Evolutionary conservation across 164 flowering plant genomes (phyloP).

Genomic region (Paratinospora sagittata): DNA sequence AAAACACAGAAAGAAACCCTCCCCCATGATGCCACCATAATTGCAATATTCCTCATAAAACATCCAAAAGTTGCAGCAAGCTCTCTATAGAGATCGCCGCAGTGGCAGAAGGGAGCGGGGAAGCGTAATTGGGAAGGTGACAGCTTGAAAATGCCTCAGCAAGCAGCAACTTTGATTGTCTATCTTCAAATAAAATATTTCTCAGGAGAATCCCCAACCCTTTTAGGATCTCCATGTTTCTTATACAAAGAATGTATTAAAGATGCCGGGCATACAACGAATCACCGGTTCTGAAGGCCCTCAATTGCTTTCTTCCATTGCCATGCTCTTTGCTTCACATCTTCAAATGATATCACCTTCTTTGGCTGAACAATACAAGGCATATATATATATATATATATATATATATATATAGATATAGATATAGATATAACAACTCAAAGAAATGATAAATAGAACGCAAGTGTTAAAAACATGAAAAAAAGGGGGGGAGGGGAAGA

Average conservation of each 20-base stretch:
- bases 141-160: neutral
- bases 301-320: conserved; percentile 98
- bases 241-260: conserved; percentile 11
- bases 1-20: neutral
- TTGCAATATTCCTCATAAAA: neutral
- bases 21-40: neutral
- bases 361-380: conserved; percentile 60
- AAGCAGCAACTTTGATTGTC: conserved; percentile 2
- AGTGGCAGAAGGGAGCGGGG: neutral
- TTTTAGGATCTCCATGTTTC: conserved; percentile 1
- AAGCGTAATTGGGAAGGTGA: neutral
- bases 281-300: conserved; percentile 74
- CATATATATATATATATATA: too few relatives aligned
- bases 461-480: too few relatives aligned
- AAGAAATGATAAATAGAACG: neutral
- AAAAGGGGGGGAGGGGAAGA: too few relatives aligned
- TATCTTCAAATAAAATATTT: conserved; percentile 7
- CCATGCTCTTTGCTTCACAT: conserved; percentile 83
- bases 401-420: too few relatives aligned
- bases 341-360: conserved; percentile 83
- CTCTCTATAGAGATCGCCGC: neutral
- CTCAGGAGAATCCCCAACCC: conserved; percentile 1
- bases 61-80: neutral
- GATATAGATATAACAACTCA: neutral
- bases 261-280: neutral